phyloP scores from a whole-genome alignment of 2,329 filamentous ascomycete species.

The Talaromyces verruculosus region DNA sequence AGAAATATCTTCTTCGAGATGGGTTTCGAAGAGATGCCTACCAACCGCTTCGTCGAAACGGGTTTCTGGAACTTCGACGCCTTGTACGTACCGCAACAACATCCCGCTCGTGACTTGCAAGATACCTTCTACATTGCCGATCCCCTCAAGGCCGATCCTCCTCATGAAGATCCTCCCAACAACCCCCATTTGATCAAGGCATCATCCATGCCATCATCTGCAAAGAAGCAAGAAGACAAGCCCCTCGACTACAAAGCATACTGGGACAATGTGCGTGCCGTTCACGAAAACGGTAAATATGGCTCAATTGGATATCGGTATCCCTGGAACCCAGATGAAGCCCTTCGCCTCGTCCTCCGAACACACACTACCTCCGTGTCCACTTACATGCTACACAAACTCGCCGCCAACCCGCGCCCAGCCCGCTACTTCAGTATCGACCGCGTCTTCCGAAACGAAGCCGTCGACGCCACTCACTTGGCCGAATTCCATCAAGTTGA shows the following conservation, averaged over 20 bases:
- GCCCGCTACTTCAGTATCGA: constrained; percentile 99
- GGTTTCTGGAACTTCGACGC: constrained; percentile 99
- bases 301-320: constrained; percentile 96
- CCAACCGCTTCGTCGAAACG: constrained; percentile 87
- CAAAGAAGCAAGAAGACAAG: constrained; percentile 50
- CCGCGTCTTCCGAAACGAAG: constrained; percentile 96
- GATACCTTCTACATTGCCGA: constrained; percentile 99
- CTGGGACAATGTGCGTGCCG: constrained; percentile 81
- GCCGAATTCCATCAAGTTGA: constrained; percentile 99
- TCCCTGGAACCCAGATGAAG: constrained; percentile 86
- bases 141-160: constrained; percentile 70
- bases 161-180: constrained; percentile 56
- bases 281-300: constrained; percentile 88
- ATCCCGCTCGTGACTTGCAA: constrained; percentile 93
- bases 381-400: constrained; percentile 84
- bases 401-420: constrained; percentile 78
- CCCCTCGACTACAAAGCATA: constrained; percentile 75
- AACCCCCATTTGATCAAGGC: constrained; percentile 43
- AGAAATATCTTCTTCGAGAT: constrained; percentile 98
- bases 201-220: constrained; percentile 43
- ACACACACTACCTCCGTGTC: constrained; percentile 95
- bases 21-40: constrained; percentile 98
- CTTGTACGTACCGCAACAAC: constrained; percentile 95
- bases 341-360: constrained; percentile 80
- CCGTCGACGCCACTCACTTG: constrained; percentile 92